Evolutionary conservation across 2,329 filamentous ascomycete genomes (phyloP).

Genomic region (Pseudogymnoascus sp.): DNA sequence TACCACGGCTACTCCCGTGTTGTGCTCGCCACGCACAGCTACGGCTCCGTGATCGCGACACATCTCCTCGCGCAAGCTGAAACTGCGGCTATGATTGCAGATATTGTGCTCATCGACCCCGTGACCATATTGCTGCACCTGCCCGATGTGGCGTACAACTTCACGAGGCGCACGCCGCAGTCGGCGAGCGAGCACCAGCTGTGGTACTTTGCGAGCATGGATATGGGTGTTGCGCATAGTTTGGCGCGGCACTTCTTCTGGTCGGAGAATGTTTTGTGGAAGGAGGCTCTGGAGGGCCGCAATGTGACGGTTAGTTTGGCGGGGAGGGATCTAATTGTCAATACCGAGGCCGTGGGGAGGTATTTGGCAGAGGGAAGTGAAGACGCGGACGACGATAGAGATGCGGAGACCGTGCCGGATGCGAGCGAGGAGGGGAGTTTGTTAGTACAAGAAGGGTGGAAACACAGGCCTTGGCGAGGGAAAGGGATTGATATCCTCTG

Average conservation of each 20-base stretch:
- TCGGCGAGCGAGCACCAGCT: constrained; percentile 50
- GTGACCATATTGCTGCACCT: constrained; percentile 52
- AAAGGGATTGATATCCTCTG: constrained; percentile 41
- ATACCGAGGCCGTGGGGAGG: constrained; percentile 42
- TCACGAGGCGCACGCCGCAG: constrained; percentile 37
- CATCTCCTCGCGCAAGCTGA: constrained; percentile 40
- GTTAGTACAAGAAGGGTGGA: constrained; percentile 22
- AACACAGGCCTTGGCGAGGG: constrained; percentile 26
- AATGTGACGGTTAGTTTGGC: constrained; percentile 41
- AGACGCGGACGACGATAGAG: constrained; percentile 13
- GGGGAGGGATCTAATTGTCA: constrained; percentile 45
- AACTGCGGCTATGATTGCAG: constrained; percentile 36
- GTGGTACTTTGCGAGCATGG: constrained; percentile 51
- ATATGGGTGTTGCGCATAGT: constrained; percentile 50
- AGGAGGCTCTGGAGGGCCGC: constrained; percentile 36
- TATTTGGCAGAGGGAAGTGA: constrained; percentile 33
- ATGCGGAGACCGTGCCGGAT: constrained; percentile 15
- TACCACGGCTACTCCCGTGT: constrained; percentile 43
- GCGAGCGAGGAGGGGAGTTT: constrained; percentile 11
- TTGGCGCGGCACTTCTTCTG: constrained; percentile 53
- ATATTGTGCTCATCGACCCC: constrained; percentile 49
- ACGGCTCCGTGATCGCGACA: constrained; percentile 47
- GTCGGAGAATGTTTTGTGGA: constrained; percentile 53
- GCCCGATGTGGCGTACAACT: constrained; percentile 56
- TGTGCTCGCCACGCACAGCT: constrained; percentile 44